Evolutionary conservation across 2,329 filamentous ascomycete species (phyloP), one percentile per base, ranked within the genome.

Genomic region (Fusarium sp.): DNA sequence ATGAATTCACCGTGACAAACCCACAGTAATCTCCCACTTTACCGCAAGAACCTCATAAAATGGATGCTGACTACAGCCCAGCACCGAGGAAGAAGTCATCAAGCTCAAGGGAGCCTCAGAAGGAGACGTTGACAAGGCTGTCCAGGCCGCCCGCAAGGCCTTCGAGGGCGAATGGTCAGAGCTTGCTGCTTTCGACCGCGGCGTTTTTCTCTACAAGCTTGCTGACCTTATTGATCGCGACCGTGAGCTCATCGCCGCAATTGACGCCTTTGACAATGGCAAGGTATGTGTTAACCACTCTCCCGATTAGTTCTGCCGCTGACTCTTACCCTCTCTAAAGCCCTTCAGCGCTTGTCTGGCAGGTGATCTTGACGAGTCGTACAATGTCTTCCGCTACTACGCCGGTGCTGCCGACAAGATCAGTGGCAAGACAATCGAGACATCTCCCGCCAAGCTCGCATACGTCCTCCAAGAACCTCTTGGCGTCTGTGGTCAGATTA

Each of bases 351-450:
- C 61, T 15, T 84, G 89, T 1, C 74, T 88, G 11, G 83, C 81
- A 39, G 88, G 88, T 40, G 90, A 91, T 74, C 74, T 91, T 10
- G 80, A 78, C 7, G 69, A 72, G 48, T 68, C 72, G 7, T 69
- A 66, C 42, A 72, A 71, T n/a, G 70, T 88, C 21, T 80, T 85
- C 54, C 87, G 86, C 69, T 91, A 92, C 75, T 92, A 91, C 72
- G 89, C 87, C 33, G 90, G 90, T 29, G 91, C 85, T 74, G 88
- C 89, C 20, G 90, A 92, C 77, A 92, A 92, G 79, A 86, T 91
- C 54, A 85, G 87, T 41, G 90, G 90, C 15, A 85, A 89, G 71
- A 89, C 89, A 9, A 91, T 92, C 67, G 87, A 88, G 67, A 90
- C 88, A 1, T 85, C 83, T 1, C 82, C 85, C 3, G 79, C 81